Evolutionary conservation across 2,329 filamentous ascomycete genomes (phyloP).

Genomic region (Fusarium hainanense): DNA sequence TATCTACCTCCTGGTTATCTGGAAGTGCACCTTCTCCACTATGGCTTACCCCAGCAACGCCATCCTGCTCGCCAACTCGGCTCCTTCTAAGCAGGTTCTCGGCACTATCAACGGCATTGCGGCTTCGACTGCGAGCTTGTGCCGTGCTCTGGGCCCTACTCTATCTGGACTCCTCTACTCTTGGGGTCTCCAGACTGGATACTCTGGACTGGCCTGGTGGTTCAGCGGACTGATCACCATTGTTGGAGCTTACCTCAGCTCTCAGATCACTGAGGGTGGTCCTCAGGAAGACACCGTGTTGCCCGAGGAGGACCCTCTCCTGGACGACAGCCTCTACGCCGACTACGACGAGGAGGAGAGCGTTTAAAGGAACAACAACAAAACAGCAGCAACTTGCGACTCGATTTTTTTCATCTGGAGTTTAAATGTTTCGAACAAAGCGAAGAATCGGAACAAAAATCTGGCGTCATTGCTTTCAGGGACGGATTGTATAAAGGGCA

Average conservation of each 20-base stretch:
- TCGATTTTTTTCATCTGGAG: constrained; percentile 30
- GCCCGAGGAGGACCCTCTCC: constrained; percentile 54
- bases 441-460: constrained; percentile 35
- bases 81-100: constrained; percentile 83
- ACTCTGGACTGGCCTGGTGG: constrained; percentile 95
- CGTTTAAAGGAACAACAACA: constrained; percentile 39
- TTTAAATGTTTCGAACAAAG: constrained; percentile 39
- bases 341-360: constrained; percentile 50
- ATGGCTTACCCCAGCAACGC: constrained; percentile 91
- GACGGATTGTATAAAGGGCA: constrained; percentile 39
- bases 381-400: constrained; percentile 15
- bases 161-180: constrained; percentile 88
- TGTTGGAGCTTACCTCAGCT: constrained; percentile 77
- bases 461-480: constrained; percentile 42
- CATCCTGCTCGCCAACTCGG: constrained; percentile 89
- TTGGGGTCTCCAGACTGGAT: constrained; percentile 80
- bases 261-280: constrained; percentile 77
- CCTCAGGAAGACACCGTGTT: constrained; percentile 56
- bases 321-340: constrained; percentile 48
- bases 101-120: constrained; percentile 94
- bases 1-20: constrained; percentile 81
- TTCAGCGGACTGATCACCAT: constrained; percentile 81
- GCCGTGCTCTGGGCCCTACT: constrained; percentile 87
- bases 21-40: constrained; percentile 93
- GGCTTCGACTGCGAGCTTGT: constrained; percentile 89